Percentiles rank a stretch among this genome's conserved stretches.
phyloP scores from a whole-genome alignment of 768 basidiomycete species.

The Tubosaeta sp. region DNA sequence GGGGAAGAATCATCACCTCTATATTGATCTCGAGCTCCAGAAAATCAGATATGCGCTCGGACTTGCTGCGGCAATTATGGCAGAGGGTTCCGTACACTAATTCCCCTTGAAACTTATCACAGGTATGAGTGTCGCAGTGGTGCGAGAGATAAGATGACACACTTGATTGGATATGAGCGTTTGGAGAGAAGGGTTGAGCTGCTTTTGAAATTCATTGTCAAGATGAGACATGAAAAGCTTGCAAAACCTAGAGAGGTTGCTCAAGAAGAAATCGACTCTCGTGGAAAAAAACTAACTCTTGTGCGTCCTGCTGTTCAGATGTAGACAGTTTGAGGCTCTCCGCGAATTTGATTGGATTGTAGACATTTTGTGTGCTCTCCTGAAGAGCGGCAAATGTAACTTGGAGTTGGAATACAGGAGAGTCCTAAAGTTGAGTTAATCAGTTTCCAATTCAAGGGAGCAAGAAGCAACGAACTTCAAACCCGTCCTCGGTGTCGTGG shows the following conservation, averaged over 20 bases:
- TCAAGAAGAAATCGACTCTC: conserved; percentile 1
- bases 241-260: conserved; percentile 60
- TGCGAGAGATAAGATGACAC: conserved; percentile 7
- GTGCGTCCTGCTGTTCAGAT: conserved; percentile 93
- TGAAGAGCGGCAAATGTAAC: conserved; percentile 85
- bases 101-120: conserved; percentile 79
- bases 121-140: conserved; percentile 2
- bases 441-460: not conserved
- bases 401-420: conserved; percentile 75
- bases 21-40: conserved; percentile 87
- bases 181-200: conserved; percentile 55
- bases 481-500: conserved; percentile 40
- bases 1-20: conserved; percentile 40
- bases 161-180: conserved; percentile 75
- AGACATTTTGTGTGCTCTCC: conserved; percentile 60
- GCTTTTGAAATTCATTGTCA: conserved; percentile 83
- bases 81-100: conserved; percentile 81
- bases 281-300: conserved; percentile 61
- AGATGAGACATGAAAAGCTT: conserved; percentile 92
- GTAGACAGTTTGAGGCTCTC: conserved; percentile 78
- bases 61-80: conserved; percentile 58
- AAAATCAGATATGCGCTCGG: conserved; percentile 69
- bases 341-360: conserved; percentile 82
- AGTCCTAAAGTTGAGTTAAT: conserved; percentile 45
- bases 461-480: conserved; percentile 36